Evolutionary conservation across 2,329 filamentous ascomycete species (phyloP).

Genomic region (Lachnellula subtilissima): DNA sequence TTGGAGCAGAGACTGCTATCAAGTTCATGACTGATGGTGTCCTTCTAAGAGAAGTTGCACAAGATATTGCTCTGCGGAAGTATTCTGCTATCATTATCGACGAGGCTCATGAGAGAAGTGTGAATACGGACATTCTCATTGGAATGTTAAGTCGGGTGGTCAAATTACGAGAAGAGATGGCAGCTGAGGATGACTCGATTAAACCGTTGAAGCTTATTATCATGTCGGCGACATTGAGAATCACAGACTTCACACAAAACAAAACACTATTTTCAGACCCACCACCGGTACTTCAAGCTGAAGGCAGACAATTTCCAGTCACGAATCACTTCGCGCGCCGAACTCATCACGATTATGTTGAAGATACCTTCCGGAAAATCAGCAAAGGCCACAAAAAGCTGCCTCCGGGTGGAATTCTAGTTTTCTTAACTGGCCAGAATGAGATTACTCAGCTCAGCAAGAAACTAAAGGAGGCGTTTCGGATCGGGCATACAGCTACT

Average conservation of each 20-base stretch:
- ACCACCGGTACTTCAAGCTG: conserved; percentile 81
- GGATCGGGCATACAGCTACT: conserved; percentile 41
- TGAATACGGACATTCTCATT: conserved; percentile 97
- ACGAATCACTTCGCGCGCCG: conserved; percentile 81
- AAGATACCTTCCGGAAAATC: conserved; percentile 85
- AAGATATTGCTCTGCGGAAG: conserved; percentile 81
- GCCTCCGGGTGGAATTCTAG: conserved; percentile 83
- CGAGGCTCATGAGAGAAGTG: conserved; percentile 93
- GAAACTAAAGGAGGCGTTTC: conserved; percentile 62
- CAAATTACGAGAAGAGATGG: conserved; percentile 72
- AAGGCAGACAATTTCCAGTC: conserved; percentile 88
- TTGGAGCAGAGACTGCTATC: conserved; percentile 74
- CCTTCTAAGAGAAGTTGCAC: conserved; percentile 80
- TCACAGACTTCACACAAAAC: conserved; percentile 88
- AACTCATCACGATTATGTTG: conserved; percentile 82
- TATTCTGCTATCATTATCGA: conserved; percentile 95
- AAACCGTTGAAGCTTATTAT: conserved; percentile 89
- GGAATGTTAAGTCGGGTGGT: conserved; percentile 94
- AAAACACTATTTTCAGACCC: conserved; percentile 68
- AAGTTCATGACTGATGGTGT: conserved; percentile 99
- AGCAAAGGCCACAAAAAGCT: conserved; percentile 83
- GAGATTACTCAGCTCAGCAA: conserved; percentile 86
- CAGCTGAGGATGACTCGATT: conserved; percentile 62
- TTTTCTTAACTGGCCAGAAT: conserved; percentile 90
- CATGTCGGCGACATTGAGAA: conserved; percentile 93